Percentiles rank a stretch among this genome's conserved stretches.
Conservation (phyloP, 1,284 basidiomycete genomes). For the Inonotus hispidus region DNA sequence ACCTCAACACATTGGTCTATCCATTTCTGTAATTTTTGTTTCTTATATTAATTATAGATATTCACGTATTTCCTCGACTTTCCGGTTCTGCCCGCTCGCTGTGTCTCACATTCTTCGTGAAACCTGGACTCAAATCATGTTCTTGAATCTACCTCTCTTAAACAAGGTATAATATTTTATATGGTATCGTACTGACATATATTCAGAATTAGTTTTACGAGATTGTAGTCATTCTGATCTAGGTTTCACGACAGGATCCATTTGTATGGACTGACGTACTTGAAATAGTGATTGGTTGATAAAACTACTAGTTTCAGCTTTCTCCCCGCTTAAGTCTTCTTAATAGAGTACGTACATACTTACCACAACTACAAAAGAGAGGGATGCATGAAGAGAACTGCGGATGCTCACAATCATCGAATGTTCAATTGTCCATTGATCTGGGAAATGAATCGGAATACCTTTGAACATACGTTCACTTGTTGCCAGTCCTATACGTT, state of each 20-base stretch:
- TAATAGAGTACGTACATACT: not conserved
- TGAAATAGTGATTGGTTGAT: not conserved
- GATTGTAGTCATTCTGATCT: no score
- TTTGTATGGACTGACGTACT: not conserved
- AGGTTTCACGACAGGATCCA: not conserved
- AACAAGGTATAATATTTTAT: not conserved
- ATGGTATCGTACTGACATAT: not conserved
- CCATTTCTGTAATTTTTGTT: not conserved
- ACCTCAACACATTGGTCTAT: not conserved
- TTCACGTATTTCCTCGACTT: not conserved
- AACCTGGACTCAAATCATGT: not conserved
- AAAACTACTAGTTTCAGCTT: not conserved
- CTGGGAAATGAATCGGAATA: no score
- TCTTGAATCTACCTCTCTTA: not conserved
- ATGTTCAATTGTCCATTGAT: no score
- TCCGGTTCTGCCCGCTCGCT: not conserved
- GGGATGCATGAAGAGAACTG: no score
- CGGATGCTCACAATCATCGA: no score
- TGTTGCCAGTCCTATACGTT: no score
- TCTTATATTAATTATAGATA: not conserved
- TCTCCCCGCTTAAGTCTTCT: not conserved
- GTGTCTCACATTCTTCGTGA: not conserved
- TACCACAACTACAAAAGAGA: no score
- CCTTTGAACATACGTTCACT: no score
- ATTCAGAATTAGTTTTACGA: not conserved